Base-by-base conservation (phyloP, 495 filamentous ascomycete genomes). In the Xylaria palmicola region DNA sequence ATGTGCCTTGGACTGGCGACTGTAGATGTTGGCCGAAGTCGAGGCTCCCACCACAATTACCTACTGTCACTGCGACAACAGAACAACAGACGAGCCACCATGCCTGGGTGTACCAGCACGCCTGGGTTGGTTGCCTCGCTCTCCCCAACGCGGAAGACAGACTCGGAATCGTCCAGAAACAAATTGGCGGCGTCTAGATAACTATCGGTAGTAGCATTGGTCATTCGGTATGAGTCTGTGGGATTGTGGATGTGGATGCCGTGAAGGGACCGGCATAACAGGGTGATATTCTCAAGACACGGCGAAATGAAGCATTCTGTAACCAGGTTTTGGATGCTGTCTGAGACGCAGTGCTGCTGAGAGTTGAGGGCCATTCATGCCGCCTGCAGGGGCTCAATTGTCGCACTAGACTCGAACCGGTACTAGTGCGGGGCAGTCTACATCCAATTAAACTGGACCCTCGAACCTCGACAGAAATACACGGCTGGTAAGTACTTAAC, bases 251-350 rank as follows among this genome's bases (percentile, higher is more conserved):
- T 54, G 40, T 12, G 22, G 22, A 17, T 37, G 29, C 49, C 59
- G 41, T n/a, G n/a, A n/a, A n/a, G n/a, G 20, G 30, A 13, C n/a
- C 17, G 30, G 49, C 40, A n/a, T n/a, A n/a, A n/a, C n/a, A 6
- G 32, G 5, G 0, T 36, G 30, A 2, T 55, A 30, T 27, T 55
- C 39, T 37, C 36, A 30, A 37, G n/a, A 34, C 19, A 22, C 37
- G 15, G 30, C 48, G 36, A 40, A 10, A 39, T 47, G 59, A 55
- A 61, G 39, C 59, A 54, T 55, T 12, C 40, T 45, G 22, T 27
- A 19, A 12, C 48, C 4, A 22, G 39, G 48, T 32, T 48, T 24
- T 47, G 49, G 40, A 30, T 47, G 7, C 40, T 41, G 36, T 47
- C 41, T 40, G 17, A 32, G 19, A 40, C 24, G 26, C 4, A 52